Evolutionary conservation across 495 filamentous ascomycete species (phyloP), one percentile per base, ranked within the genome.

Genomic region (Penicillium atrosanguineum): DNA sequence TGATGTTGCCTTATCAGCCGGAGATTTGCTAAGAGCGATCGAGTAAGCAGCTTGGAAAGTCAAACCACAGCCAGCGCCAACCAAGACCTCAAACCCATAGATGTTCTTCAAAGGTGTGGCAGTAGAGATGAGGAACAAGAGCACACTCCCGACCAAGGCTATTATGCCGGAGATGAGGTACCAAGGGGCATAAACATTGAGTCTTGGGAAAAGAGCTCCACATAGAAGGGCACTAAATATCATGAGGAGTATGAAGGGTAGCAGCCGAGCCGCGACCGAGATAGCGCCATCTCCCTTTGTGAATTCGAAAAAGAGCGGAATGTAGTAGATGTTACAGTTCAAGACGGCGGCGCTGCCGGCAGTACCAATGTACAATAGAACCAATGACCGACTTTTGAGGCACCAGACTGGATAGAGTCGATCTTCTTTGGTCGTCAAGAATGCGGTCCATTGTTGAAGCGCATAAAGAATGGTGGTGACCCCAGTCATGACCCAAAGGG

Each of bases 321-420:
- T 63, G 46, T 79, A 83, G 58, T 82, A 83, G 23, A 82, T 64
- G 0, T 69, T 48, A n/a, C 77, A 44, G 40, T 72, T 78, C 29
- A 68, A 52, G 0, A 47, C 31, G 12, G 38, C 25, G 7, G 43
- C 38, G 12, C 36, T 71, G 2, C 69, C 66, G 0, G 73, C 61
- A 9, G 66, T 73, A 21, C 63, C 50, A 12, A 60, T 34, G 56
- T 78, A 80, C 1, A 85, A 65, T 21, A 84, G 57, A 6, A 82
- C 29, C 37, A 75, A 63, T 0, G 38, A 34, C 8, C 8, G n/a
- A 16, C 21, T 46, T 39, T n/a, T 65, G 56, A 1, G 50, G 44
- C n/a, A 85, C 52, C 83, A 68, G 0, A 78, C 58, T 0, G 84
- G 83, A 61, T 84, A 76, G 11, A 82, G 63, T 1, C 81, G 76